Percentiles rank a stretch among this genome's conserved stretches.
Evolutionary conservation across 768 basidiomycete genomes (phyloP).

Genomic region (Lentinula guzmanii): DNA sequence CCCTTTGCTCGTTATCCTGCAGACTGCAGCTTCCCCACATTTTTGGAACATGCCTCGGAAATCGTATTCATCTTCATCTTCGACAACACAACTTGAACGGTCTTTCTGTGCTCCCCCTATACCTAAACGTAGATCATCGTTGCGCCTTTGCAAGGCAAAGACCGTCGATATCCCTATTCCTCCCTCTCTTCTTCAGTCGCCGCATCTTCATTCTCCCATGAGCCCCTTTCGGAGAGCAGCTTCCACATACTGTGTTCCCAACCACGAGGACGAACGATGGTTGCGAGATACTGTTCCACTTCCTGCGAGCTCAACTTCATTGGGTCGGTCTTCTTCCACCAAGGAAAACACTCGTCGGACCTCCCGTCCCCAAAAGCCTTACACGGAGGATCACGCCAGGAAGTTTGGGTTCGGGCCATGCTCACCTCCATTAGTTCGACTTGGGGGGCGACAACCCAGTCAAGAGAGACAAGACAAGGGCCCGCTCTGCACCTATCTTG

Average conservation of each 20-base stretch:
- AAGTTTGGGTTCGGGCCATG: background rate
- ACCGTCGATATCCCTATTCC: conserved; percentile 45
- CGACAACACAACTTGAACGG: background rate
- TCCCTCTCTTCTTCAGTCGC: conserved; percentile 50
- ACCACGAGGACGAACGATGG: conserved; percentile 53
- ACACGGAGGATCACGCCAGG: background rate
- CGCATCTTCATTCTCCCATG: conserved; percentile 39
- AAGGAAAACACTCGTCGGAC: background rate
- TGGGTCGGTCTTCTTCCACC: background rate
- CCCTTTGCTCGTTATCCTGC: background rate
- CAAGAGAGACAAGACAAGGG: background rate
- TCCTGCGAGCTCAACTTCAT: conserved; percentile 1
- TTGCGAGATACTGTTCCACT: conserved; percentile 58
- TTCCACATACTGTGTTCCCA: conserved; percentile 29
- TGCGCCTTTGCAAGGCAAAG: background rate
- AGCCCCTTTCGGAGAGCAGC: conserved; percentile 41
- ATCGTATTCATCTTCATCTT: background rate
- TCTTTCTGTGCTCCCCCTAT: background rate
- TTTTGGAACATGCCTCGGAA: background rate
- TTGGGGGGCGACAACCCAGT: background rate
- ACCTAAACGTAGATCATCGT: background rate
- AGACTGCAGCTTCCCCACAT: background rate
- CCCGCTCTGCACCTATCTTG: background rate
- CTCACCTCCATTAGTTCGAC: background rate
- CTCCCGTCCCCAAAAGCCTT: too few relatives aligned